These are phyloP conservation scores for Metschnikowia peoriensis DNA, from an alignment of 805 yeast genomes.

Conservation along the genomic window DNA sequence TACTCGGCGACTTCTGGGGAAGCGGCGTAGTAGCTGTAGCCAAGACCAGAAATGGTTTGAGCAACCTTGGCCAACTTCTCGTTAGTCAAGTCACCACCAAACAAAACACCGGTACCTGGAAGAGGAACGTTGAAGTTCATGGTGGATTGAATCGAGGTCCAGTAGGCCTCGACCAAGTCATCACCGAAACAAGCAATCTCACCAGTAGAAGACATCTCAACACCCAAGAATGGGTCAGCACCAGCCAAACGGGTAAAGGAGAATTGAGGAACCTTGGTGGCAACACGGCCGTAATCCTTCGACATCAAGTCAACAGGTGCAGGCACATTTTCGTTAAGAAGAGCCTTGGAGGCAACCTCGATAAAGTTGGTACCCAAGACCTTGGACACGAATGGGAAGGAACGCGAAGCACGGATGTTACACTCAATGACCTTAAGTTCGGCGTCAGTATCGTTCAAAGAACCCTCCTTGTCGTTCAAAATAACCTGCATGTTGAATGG, in stretches of 20 bases:
- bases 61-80: slow-evolving; percentile 76
- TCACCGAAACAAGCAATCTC: slow-evolving; percentile 97
- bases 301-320: slow-evolving; percentile 83
- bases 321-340: slow-evolving; percentile 71
- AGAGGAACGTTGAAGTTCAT: slow-evolving; percentile 95
- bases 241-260: slow-evolving; percentile 98
- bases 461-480: slow-evolving; percentile 40
- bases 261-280: slow-evolving; percentile 97
- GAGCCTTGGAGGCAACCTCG: slow-evolving; percentile 89
- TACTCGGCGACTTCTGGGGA: slow-evolving; percentile 69
- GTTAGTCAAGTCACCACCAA: slow-evolving; percentile 88
- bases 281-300: slow-evolving; percentile 74
- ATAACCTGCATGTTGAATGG: slow-evolving; percentile 99
- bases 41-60: slow-evolving; percentile 61
- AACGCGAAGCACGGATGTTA: slow-evolving; percentile 97
- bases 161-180: slow-evolving; percentile 85
- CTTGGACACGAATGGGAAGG: slow-evolving; percentile 98
- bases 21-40: slow-evolving; percentile 81
- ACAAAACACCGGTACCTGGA: slow-evolving; percentile 85
- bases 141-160: slow-evolving; percentile 95
- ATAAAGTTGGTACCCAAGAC: slow-evolving; percentile 93
- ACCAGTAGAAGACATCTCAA: slow-evolving; percentile 99
- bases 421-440: slow-evolving; percentile 94
- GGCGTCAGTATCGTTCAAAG: slow-evolving; percentile 53
- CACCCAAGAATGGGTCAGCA: slow-evolving; percentile 98